phyloP scores from a whole-genome alignment of 2,329 filamentous ascomycete genomes.

The Rhexocercosporidium sp. region DNA sequence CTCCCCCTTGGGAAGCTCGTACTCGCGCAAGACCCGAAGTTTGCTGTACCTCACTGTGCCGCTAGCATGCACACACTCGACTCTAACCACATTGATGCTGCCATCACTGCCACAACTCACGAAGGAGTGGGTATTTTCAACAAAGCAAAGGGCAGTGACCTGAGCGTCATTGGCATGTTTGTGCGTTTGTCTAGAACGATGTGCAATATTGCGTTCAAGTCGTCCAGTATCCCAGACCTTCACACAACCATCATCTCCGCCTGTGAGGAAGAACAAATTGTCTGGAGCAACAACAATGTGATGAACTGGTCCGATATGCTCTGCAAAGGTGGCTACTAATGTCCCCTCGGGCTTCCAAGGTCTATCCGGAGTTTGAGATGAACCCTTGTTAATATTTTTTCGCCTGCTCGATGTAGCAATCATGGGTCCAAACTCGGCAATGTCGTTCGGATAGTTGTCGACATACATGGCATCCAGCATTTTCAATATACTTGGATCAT shows the following conservation, averaged over 20 bases:
- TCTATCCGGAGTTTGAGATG: constrained; percentile 48
- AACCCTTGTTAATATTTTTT: constrained; percentile 50
- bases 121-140: constrained; percentile 94
- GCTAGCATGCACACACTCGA: constrained; percentile 61
- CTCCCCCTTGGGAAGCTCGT: constrained; percentile 76
- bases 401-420: constrained; percentile 70
- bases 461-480: constrained; percentile 86
- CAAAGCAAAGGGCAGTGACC: constrained; percentile 84
- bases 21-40: constrained; percentile 76
- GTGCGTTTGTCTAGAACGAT: constrained; percentile 86
- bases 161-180: constrained; percentile 72
- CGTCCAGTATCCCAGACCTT: constrained; percentile 93
- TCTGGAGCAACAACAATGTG: constrained; percentile 84
- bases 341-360: constrained; percentile 85
- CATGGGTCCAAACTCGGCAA: constrained; percentile 77
- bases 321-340: constrained; percentile 85
- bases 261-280: constrained; percentile 93
- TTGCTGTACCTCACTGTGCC: constrained; percentile 77
- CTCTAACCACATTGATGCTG: constrained; percentile 83
- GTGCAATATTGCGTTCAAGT: constrained; percentile 88
- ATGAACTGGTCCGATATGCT: constrained; percentile 84
- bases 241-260: constrained; percentile 86
- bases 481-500: constrained; percentile 69
- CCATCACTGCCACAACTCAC: constrained; percentile 90
- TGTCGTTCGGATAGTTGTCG: constrained; percentile 70